Percentiles rank a stretch among this genome's conserved stretches.
phyloP scores from a whole-genome alignment of 768 basidiomycete species.

The Serendipita sp. region DNA sequence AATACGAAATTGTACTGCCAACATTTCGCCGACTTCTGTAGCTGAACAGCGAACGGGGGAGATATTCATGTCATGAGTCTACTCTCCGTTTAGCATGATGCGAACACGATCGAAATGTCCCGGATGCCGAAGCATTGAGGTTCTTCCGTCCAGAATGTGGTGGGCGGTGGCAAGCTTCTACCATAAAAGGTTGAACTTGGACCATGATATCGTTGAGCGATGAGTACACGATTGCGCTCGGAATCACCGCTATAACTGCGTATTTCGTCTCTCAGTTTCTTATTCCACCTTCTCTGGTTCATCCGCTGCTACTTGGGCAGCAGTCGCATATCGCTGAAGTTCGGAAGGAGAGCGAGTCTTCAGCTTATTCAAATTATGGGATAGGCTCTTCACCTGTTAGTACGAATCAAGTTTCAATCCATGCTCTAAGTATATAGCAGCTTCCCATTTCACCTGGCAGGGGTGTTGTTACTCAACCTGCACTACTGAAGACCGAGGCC shows the following conservation, averaged over 20 bases:
- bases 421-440: background rate
- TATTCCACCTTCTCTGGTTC: constrained; percentile 37
- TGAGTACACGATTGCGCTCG: constrained; percentile 1
- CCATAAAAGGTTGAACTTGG: background rate
- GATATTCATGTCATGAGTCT: no score
- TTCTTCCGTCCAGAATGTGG: no score
- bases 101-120: no score
- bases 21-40: no score
- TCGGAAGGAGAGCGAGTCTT: constrained; percentile 66
- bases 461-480: background rate
- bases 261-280: background rate
- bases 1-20: no score
- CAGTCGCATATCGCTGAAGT: constrained; percentile 83
- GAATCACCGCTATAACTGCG: background rate
- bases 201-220: constrained; percentile 1
- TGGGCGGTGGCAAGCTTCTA: no score
- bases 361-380: constrained; percentile 80
- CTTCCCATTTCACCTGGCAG: background rate
- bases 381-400: constrained; percentile 63
- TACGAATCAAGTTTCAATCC: constrained; percentile 29
- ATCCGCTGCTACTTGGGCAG: constrained; percentile 82
- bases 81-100: no score
- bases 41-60: no score
- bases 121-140: no score
- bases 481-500: background rate